A percentile compares a stretch with the other conserved stretches of the same genome.
Conservation (phyloP, 176 grass and related monocot genomes). For the Bromus sterilis region DNA sequence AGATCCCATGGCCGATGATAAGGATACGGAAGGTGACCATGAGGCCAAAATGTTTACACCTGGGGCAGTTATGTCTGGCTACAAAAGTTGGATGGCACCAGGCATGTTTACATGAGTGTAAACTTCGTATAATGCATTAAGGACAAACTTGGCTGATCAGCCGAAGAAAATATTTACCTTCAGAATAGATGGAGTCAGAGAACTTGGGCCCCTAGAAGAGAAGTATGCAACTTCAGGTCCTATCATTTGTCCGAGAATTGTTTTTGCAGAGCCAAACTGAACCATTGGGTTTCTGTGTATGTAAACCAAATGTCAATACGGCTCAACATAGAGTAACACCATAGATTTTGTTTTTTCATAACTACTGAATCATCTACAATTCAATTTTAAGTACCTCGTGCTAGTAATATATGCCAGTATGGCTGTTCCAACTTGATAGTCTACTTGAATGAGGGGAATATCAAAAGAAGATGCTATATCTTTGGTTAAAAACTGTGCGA, state of each 20-base stretch:
- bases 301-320: background rate
- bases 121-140: background rate
- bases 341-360: background rate
- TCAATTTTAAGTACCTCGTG: slow-evolving; percentile 40
- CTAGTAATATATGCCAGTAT: slow-evolving; percentile 67
- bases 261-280: slow-evolving; percentile 62
- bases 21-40: slow-evolving; percentile 68
- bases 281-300: slow-evolving; percentile 54
- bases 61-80: slow-evolving; percentile 85
- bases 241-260: slow-evolving; percentile 61
- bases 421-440: slow-evolving; percentile 76
- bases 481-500: slow-evolving; percentile 81
- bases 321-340: background rate
- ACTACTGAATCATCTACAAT: background rate
- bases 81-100: slow-evolving; percentile 3
- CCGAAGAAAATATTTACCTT: slow-evolving; percentile 48
- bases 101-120: background rate
- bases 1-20: slow-evolving; percentile 45
- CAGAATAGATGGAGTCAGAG: slow-evolving; percentile 70
- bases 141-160: background rate
- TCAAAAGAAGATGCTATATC: slow-evolving; percentile 71
- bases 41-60: slow-evolving; percentile 97
- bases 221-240: slow-evolving; percentile 93
- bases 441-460: slow-evolving; percentile 86
- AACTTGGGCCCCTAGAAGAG: slow-evolving; percentile 91